Percentiles rank a stretch among this genome's conserved stretches.
Evolutionary conservation across 2,329 filamentous ascomycete genomes (phyloP).

Genomic region (Fusarium cyanostomum): DNA sequence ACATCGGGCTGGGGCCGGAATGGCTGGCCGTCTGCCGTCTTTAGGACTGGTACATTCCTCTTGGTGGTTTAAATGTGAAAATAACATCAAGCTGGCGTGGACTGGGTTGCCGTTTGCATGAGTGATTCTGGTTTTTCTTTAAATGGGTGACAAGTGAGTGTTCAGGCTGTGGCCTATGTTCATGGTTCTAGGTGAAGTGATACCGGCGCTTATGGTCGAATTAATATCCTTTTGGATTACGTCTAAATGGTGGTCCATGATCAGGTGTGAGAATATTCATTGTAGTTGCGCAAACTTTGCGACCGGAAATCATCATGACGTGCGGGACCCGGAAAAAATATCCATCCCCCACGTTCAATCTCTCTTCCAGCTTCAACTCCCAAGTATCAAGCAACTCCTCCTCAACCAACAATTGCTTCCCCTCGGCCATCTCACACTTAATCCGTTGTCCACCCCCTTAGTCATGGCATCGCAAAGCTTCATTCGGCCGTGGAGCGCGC

Average conservation of each 20-base stretch:
- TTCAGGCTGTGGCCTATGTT: background rate
- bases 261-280: background rate
- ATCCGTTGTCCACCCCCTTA: background rate
- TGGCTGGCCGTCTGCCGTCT: conserved; percentile 58
- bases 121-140: conserved; percentile 26
- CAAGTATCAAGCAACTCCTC: conserved; percentile 1
- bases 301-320: conserved; percentile 38
- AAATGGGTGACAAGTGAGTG: conserved; percentile 2
- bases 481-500: conserved; percentile 27
- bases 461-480: conserved; percentile 39
- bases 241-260: background rate
- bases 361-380: conserved; percentile 11
- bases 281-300: background rate
- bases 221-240: conserved; percentile 14
- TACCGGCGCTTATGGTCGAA: conserved; percentile 21
- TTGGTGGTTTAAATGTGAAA: conserved; percentile 60
- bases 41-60: conserved; percentile 54
- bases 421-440: background rate
- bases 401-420: background rate
- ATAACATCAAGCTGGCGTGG: conserved; percentile 51
- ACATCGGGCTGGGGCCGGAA: conserved; percentile 49
- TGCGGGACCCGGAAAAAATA: conserved; percentile 42
- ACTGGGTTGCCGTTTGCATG: conserved; percentile 32
- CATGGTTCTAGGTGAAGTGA: conserved; percentile 18
- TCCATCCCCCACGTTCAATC: conserved; percentile 35